Conservation (phyloP, 768 basidiomycete species). For the Suillus luteus region DNA sequence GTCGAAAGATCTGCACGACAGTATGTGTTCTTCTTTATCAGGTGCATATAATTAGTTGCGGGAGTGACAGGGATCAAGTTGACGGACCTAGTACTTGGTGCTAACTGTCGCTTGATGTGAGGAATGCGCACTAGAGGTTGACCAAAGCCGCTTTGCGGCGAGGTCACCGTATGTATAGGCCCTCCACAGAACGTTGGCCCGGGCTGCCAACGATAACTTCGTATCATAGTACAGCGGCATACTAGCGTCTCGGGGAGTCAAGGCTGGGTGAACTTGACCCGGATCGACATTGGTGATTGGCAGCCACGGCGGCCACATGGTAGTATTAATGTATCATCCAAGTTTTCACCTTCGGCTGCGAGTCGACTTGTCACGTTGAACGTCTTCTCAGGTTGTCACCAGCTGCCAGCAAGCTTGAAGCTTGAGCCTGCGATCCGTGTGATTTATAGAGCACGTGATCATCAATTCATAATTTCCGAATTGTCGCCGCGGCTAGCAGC, state of each 20-base stretch:
- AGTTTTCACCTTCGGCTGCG: neutral
- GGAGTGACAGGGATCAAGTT: neutral
- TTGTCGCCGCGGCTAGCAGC: too few relatives aligned
- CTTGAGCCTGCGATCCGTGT: neutral
- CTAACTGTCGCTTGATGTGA: neutral
- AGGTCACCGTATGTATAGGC: neutral
- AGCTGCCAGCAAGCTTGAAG: neutral
- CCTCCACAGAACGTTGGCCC: neutral
- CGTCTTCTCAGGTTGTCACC: neutral
- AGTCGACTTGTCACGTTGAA: neutral
- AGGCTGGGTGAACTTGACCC: neutral
- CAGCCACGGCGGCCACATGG: neutral
- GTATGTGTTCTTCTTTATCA: neutral
- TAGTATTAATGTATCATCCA: neutral
- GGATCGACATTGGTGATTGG: neutral
- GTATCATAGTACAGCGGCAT: neutral
- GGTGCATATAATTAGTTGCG: neutral
- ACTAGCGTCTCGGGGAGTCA: neutral
- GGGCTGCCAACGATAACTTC: neutral
- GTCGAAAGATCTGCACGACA: neutral
- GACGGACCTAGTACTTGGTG: too few relatives aligned
- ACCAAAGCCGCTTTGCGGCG: neutral
- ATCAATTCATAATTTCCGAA: neutral
- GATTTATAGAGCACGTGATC: neutral
- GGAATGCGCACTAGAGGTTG: neutral